A percentile compares a stretch with the other conserved stretches of the same genome.
Conservation (phyloP, 371 early-diverging fungal genomes). For the Mucor irregularis region DNA sequence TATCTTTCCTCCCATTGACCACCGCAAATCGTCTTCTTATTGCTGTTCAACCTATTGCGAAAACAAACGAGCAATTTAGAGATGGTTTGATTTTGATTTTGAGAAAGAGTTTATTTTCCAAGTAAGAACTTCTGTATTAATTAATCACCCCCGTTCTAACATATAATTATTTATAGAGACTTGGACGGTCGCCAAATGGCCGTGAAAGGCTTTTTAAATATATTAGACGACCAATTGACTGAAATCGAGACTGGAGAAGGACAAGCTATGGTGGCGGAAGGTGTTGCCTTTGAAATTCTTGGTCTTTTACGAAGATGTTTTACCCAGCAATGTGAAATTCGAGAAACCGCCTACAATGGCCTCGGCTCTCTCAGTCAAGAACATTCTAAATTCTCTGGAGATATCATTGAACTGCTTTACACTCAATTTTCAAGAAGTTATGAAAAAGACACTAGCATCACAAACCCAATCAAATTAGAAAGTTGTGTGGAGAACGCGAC, state of each 20-base stretch:
- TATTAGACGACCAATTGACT: constrained; percentile 30
- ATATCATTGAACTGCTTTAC: constrained; percentile 56
- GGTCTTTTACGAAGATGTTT: constrained; percentile 60
- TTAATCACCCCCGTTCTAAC: no score
- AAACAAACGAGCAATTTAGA: constrained; percentile 49
- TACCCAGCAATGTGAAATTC: constrained; percentile 58
- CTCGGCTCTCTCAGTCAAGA: constrained; percentile 42
- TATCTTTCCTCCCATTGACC: constrained; percentile 52
- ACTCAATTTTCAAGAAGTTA: constrained; percentile 45
- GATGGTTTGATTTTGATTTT: constrained; percentile 60
- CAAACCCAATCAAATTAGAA: constrained; percentile 46
- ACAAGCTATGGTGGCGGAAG: constrained; percentile 14
- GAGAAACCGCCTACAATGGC: constrained; percentile 50
- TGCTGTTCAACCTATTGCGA: constrained; percentile 53
- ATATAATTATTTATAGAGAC: no score
- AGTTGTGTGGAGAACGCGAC: constrained; percentile 48
- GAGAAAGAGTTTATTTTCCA: constrained; percentile 63
- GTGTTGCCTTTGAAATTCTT: constrained; percentile 53
- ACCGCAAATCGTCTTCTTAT: constrained; percentile 54
- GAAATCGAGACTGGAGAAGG: constrained; percentile 10
- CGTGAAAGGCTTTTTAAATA: constrained; percentile 55
- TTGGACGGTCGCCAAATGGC: constrained; percentile 60
- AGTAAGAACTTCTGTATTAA: constrained; percentile 47
- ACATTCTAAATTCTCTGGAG: constrained; percentile 31
- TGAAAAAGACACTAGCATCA: constrained; percentile 31